These are phyloP conservation scores for Botrytis aclada DNA, from an alignment of 2,329 filamentous ascomycete species.

Conservation along the genomic window DNA sequence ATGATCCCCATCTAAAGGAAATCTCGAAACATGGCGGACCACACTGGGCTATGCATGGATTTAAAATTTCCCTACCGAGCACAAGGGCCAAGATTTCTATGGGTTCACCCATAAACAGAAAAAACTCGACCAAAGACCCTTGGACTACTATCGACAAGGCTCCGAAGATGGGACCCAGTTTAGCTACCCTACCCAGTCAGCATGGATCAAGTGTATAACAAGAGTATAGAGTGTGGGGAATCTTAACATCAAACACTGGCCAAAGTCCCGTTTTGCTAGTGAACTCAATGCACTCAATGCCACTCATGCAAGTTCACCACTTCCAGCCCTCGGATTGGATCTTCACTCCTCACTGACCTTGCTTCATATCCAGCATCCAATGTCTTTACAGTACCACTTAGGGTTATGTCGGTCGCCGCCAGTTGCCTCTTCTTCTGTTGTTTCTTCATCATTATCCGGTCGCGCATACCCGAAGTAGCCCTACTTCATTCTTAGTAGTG, in stretches of 20 bases:
- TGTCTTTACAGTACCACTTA: constrained; percentile 24
- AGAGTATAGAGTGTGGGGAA: constrained; percentile 33
- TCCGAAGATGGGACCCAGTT: constrained; percentile 29
- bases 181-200: constrained; percentile 19
- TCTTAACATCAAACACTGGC: constrained; percentile 38
- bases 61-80: constrained; percentile 20
- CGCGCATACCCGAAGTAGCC: constrained; percentile 34
- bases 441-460: constrained; percentile 33
- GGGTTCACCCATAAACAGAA: constrained; percentile 31
- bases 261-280: constrained; percentile 32
- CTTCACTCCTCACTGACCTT: constrained; percentile 16
- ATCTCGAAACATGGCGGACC: constrained; percentile 30
- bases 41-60: constrained; percentile 27
- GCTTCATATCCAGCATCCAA: constrained; percentile 24
- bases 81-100: constrained; percentile 24
- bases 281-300: constrained; percentile 37
- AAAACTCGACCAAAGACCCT: constrained; percentile 27
- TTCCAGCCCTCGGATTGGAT: constrained; percentile 2
- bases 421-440: constrained; percentile 31
- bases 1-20: constrained; percentile 30
- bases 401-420: constrained; percentile 36
- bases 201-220: constrained; percentile 31
- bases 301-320: constrained; percentile 24
- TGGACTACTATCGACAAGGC: constrained; percentile 37
- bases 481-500: constrained; percentile 28